Evolutionary conservation across 2,329 filamentous ascomycete genomes (phyloP).

Genomic region (Epichloe amarillans): DNA sequence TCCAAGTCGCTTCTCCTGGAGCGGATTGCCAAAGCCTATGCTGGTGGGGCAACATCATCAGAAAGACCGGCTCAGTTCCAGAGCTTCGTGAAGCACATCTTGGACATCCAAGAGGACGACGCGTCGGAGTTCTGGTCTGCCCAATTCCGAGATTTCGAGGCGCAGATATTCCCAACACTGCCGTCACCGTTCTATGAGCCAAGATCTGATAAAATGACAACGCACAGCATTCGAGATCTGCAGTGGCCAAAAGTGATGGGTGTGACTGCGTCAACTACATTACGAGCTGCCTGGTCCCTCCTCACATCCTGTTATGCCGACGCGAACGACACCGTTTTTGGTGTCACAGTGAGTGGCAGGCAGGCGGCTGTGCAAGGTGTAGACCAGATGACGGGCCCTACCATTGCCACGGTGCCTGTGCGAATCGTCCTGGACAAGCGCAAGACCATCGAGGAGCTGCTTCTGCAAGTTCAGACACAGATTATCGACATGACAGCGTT

Average conservation of each 20-base stretch:
- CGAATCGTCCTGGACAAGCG: slow-evolving; percentile 7
- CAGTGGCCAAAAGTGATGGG: slow-evolving; percentile 8
- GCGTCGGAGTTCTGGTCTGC: slow-evolving; percentile 27
- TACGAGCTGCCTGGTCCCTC: slow-evolving; percentile 18
- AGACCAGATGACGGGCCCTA: slow-evolving; percentile 14
- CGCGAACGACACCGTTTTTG: slow-evolving; percentile 18
- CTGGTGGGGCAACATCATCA: background rate
- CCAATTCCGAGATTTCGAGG: slow-evolving; percentile 18
- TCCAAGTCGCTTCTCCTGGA: slow-evolving; percentile 25
- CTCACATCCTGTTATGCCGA: slow-evolving; percentile 23
- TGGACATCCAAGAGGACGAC: slow-evolving; percentile 13
- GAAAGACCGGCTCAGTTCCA: slow-evolving; percentile 15
- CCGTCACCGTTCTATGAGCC: slow-evolving; percentile 3
- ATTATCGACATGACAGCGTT: slow-evolving; percentile 12
- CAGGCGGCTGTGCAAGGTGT: slow-evolving; percentile 14
- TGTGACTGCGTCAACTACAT: slow-evolving; percentile 11
- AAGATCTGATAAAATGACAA: slow-evolving; percentile 1
- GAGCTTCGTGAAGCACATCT: slow-evolving; percentile 29
- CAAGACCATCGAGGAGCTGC: slow-evolving; percentile 6
- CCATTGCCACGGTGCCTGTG: slow-evolving; percentile 15
- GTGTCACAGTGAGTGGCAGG: slow-evolving; percentile 14
- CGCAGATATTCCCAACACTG: slow-evolving; percentile 6
- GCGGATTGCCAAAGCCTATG: slow-evolving; percentile 7
- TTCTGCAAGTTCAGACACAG: slow-evolving; percentile 12
- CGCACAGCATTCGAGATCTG: slow-evolving; percentile 2